Base-by-base conservation (phyloP, 1,139 yeast genomes). In the Eremothecium gossypii region DNA sequence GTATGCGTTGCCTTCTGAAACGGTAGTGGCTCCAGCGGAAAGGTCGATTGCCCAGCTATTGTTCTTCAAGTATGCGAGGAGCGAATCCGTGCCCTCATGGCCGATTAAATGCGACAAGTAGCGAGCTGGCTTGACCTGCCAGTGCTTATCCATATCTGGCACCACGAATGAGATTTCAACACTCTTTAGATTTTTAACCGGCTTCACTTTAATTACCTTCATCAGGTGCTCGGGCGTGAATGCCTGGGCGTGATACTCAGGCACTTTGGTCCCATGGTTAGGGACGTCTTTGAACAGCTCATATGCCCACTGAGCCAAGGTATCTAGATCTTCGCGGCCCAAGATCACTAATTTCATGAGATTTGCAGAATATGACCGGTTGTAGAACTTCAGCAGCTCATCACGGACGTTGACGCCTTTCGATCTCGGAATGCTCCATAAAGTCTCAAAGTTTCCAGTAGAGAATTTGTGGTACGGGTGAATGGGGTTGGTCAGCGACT, bases 1-100 rank as follows among this genome's bases (percentile, higher is more conserved):
- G 20, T 76, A 63, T 2, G 84, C 82, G 45, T 74, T 76, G 2
- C 83, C 94, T 40, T 76, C 71, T 38, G 89, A 80, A 9, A 86
- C 74, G 38, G 75, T 75, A 56, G 76, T 73, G 34, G 77, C 73
- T 8, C 96, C 96, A 28, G 91, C 79, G 29, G 86, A 76, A 41
- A 91, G 70, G 11, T 76, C 80, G 48, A 76, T 82, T 5, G 87
- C 95, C 86, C 91, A 85, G 8, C 91, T 84, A 49, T 73, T 68
- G 34, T 68, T 64, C 63, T 87, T 89, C 49, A 89, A 72, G 50
- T 70, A 73, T 42, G 79, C 73, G 31, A 85, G 69, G 12, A 91
- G 63, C 1, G 96, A 85, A 1, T 97, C 97, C 41, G 78, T 71
- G 42, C 86, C 85, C 65, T 91, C 97, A 60, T 91, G 97, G 29